Percentiles rank a stretch among this genome's conserved stretches.
Conservation (phyloP, 148 eudicot species). For the Arctostaphylos glauca region DNA sequence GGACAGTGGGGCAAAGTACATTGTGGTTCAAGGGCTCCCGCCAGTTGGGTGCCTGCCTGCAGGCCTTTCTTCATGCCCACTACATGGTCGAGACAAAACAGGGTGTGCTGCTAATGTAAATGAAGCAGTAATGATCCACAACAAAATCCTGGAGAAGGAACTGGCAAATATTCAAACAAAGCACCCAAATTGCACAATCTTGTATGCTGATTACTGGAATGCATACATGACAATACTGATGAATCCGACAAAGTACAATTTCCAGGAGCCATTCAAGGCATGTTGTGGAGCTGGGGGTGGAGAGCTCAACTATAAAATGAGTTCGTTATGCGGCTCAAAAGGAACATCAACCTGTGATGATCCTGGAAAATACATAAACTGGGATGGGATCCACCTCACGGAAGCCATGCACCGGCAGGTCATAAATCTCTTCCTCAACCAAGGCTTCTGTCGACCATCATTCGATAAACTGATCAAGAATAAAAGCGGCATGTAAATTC, state of each 20-base stretch:
- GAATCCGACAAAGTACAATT: constrained; percentile 19
- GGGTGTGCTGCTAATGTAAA: constrained; percentile 24
- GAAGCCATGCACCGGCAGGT: constrained; percentile 27
- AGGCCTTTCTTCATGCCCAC: constrained; percentile 15
- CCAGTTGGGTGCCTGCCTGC: constrained; percentile 36
- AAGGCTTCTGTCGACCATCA: constrained; percentile 31
- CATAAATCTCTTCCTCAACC: constrained; percentile 27
- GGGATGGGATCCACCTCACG: constrained; percentile 36
- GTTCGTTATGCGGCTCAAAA: constrained; percentile 21
- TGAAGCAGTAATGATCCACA: constrained; percentile 23
- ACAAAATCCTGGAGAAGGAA: constrained; percentile 26
- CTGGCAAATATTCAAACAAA: not conserved
- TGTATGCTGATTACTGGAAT: constrained; percentile 34
- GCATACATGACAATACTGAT: constrained; percentile 17
- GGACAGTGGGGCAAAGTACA: constrained; percentile 26
- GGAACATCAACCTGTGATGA: constrained; percentile 23
- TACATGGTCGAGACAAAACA: not conserved
- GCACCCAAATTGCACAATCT: constrained; percentile 15
- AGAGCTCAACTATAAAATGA: constrained; percentile 16
- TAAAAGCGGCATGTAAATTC: not conserved
- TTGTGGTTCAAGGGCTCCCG: constrained; percentile 39
- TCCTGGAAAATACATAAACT: constrained; percentile 23
- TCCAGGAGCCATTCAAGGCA: constrained; percentile 30
- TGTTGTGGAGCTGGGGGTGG: constrained; percentile 23
- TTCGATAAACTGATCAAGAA: constrained; percentile 23